A percentile compares a stretch with the other conserved stretches of the same genome.
Conservation (phyloP, 2,329 filamentous ascomycete genomes). For the Ophiostoma quercus region DNA sequence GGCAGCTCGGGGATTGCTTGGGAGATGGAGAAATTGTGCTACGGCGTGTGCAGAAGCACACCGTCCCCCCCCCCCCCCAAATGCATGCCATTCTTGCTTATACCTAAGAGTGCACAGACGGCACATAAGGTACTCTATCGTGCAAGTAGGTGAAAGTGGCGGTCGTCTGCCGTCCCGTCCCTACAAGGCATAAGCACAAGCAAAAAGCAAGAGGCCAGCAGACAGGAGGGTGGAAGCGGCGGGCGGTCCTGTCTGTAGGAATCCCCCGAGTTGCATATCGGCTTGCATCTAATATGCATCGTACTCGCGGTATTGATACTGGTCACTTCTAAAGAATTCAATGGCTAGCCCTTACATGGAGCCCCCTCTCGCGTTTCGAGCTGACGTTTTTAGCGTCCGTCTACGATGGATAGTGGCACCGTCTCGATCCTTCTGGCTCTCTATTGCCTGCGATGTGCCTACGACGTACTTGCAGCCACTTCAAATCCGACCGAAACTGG, state of each 20-base stretch:
- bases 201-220: not conserved
- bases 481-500: constrained; percentile 24
- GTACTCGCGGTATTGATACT: not conserved
- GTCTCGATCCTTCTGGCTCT: not conserved
- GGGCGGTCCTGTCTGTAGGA: not conserved
- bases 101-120: not conserved
- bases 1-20: not conserved
- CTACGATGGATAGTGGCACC: not conserved
- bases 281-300: not conserved
- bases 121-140: not conserved
- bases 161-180: constrained; percentile 2
- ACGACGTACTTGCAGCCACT: not conserved
- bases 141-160: not conserved
- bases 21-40: constrained; percentile 14
- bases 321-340: not conserved
- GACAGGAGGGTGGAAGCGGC: not conserved
- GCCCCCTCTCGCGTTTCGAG: not conserved
- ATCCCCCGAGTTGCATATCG: not conserved
- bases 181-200: not conserved
- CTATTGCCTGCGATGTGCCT: no score
- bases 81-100: not conserved
- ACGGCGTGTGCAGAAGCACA: constrained; percentile 17
- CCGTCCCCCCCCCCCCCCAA: not conserved
- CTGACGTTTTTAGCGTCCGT: constrained; percentile 12
- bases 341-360: constrained; percentile 10